phyloP scores from a whole-genome alignment of 352 stramenopile species.

The Globisporangium uncinulatum region DNA sequence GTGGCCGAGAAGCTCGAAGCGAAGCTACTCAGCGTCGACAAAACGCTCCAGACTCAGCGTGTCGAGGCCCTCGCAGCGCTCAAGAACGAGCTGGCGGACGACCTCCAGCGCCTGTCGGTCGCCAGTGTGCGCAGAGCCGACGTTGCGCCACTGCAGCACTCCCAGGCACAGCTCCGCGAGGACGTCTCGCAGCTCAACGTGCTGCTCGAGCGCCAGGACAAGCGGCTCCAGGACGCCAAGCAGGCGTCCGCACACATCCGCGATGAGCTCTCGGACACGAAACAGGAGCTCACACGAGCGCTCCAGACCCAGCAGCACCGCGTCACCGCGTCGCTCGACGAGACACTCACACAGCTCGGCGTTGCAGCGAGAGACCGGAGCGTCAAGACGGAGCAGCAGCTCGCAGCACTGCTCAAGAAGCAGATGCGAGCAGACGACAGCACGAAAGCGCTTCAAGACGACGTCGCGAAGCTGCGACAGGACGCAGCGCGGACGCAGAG shows the following conservation, averaged over 20 bases:
- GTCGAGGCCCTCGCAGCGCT: constrained; percentile 42
- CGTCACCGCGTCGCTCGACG: constrained; percentile 36
- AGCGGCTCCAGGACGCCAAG: constrained; percentile 53
- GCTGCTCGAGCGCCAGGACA: constrained; percentile 59
- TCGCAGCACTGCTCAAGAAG: constrained; percentile 43
- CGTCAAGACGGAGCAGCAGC: constrained; percentile 43
- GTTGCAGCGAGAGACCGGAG: constrained; percentile 39
- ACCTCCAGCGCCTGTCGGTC: constrained; percentile 49
- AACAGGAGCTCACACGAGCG: constrained; percentile 51
- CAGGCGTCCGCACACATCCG: constrained; percentile 30
- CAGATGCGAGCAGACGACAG: constrained; percentile 55
- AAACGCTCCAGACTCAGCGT: constrained; percentile 38
- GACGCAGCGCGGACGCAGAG: constrained; percentile 26
- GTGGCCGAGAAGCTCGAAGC: constrained; percentile 66
- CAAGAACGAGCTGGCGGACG: constrained; percentile 52
- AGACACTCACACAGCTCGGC: constrained; percentile 42
- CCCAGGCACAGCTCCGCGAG: constrained; percentile 56
- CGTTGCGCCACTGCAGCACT: constrained; percentile 41
- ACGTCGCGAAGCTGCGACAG: constrained; percentile 32
- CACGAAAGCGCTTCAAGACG: constrained; percentile 33
- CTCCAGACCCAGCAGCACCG: constrained; percentile 46
- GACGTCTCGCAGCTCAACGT: constrained; percentile 49
- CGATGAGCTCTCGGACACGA: constrained; percentile 48
- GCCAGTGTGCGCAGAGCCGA: constrained; percentile 44
- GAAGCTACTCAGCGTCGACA: constrained; percentile 54